Evolutionary conservation across 768 basidiomycete genomes (phyloP).

Genomic region (Hydnomerulius pinastri): DNA sequence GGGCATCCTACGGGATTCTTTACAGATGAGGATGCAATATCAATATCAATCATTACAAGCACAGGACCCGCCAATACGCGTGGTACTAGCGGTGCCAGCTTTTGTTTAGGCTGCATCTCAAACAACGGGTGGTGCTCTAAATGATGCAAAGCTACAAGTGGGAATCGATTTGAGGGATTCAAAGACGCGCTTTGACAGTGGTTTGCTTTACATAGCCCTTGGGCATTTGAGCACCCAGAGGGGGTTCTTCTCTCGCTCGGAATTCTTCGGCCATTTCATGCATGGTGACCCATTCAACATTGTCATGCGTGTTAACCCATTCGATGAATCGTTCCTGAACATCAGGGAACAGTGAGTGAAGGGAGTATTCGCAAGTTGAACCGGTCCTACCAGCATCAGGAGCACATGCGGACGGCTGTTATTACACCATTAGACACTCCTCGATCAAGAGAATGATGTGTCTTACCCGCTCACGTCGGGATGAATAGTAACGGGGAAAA

Average conservation of each 20-base stretch:
- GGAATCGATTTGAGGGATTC: no score
- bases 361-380: neutral
- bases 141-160: neutral
- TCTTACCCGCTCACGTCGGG: conserved; percentile 72
- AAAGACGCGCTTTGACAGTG: neutral
- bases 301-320: conserved; percentile 70
- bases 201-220: conserved; percentile 32
- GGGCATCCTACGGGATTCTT: conserved; percentile 8
- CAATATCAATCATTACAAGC: neutral
- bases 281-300: conserved; percentile 72
- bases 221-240: conserved; percentile 57
- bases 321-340: conserved; percentile 69
- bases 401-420: conserved; percentile 66
- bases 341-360: neutral
- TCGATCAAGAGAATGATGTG: neutral
- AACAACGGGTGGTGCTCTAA: no score
- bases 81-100: neutral
- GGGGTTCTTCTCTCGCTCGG: conserved; percentile 50
- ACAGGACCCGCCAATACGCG: neutral
- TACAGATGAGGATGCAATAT: neutral
- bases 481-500: conserved; percentile 80
- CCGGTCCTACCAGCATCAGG: conserved; percentile 59
- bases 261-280: conserved; percentile 67
- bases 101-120: neutral
- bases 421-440: conserved; percentile 3